Evolutionary conservation across 2,329 filamentous ascomycete genomes (phyloP).

Genomic region (Pseudogymnoascus sp.): DNA sequence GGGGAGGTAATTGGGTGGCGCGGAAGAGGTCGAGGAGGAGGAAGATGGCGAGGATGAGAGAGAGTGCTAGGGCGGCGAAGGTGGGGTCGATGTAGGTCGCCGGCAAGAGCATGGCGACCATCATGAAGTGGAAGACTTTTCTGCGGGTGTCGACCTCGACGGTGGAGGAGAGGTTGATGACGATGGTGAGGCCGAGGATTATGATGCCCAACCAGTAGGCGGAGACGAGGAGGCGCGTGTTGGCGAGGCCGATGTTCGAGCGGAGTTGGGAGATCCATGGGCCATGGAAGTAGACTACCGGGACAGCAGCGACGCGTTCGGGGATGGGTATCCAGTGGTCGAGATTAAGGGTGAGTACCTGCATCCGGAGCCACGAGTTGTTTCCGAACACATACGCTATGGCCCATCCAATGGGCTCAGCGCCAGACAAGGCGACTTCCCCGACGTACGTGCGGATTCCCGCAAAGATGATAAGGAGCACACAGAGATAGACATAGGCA

Average conservation of each 20-base stretch:
- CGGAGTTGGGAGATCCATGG: conserved; percentile 61
- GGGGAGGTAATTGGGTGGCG: conserved; percentile 81
- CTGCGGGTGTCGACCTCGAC: conserved; percentile 92
- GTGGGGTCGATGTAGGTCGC: conserved; percentile 78
- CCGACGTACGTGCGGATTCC: conserved; percentile 64
- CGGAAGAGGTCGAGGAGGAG: conserved; percentile 81
- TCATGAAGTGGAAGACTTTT: conserved; percentile 97
- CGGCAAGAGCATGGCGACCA: conserved; percentile 91
- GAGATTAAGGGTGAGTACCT: conserved; percentile 59
- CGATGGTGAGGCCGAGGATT: conserved; percentile 59
- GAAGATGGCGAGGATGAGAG: conserved; percentile 72
- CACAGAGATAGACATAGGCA: conserved; percentile 61
- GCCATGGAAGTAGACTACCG: conserved; percentile 15
- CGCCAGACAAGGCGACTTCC: conserved; percentile 54
- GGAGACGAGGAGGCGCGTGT: conserved; percentile 67
- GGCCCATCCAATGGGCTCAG: conserved; percentile 88
- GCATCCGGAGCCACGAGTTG: conserved; percentile 59
- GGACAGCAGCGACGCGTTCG: conserved; percentile 13
- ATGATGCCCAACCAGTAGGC: conserved; percentile 68
- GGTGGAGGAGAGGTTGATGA: conserved; percentile 63
- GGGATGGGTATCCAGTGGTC: conserved; percentile 71
- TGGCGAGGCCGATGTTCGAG: conserved; percentile 61
- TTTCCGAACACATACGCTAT: conserved; percentile 83
- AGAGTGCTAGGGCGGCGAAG: conserved; percentile 72
- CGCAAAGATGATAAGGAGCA: conserved; percentile 57